Conservation (phyloP, 139 green algal genomes). For the Pseudopediastrum boryanum region DNA sequence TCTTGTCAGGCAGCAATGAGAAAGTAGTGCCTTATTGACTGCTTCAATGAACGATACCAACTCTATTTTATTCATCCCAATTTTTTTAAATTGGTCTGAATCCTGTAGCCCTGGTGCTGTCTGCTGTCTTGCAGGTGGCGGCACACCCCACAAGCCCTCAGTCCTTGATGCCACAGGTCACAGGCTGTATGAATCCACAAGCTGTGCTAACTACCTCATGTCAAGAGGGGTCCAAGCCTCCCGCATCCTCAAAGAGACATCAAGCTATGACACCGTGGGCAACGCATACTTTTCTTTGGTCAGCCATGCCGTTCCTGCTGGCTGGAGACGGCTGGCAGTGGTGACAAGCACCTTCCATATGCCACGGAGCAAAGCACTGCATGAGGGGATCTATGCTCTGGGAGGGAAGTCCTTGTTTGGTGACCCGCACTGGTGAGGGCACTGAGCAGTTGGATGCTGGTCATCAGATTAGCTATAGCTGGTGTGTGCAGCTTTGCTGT, state of each 20-base stretch:
- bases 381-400: conserved; percentile 62
- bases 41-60: neutral
- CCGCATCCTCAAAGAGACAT: conserved; percentile 52
- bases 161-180: conserved; percentile 62
- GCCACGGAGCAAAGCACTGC: conserved; percentile 69
- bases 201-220: conserved; percentile 73
- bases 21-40: neutral
- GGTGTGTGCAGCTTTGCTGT: conserved; percentile 6
- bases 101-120: neutral
- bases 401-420: conserved; percentile 39
- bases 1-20: neutral
- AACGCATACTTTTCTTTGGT: conserved; percentile 85
- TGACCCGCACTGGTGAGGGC: conserved; percentile 31
- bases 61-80: neutral
- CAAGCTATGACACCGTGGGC: conserved; percentile 82
- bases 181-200: conserved; percentile 77
- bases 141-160: conserved; percentile 85
- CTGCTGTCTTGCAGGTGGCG: conserved; percentile 51
- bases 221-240: conserved; percentile 1
- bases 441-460: no score
- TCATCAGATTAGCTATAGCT: neutral
- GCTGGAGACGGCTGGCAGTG: conserved; percentile 65
- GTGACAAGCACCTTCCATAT: conserved; percentile 85
- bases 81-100: neutral
- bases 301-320: conserved; percentile 79